A percentile compares a stretch with the other conserved stretches of the same genome.
Conservation (phyloP, 2,329 filamentous ascomycete species). For the Fusarium sororula region DNA sequence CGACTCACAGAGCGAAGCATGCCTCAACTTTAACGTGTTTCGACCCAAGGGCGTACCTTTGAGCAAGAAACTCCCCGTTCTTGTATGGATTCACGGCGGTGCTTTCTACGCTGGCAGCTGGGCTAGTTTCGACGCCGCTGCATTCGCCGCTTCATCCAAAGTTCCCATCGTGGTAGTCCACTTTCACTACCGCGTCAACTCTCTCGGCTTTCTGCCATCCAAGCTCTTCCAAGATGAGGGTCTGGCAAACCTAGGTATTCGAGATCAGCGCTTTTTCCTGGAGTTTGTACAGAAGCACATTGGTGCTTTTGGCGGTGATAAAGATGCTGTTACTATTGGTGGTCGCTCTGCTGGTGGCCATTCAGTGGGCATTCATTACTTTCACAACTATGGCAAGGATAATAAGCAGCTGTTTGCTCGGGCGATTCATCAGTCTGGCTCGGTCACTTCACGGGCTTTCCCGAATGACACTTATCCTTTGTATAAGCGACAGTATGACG, state of each 20-base stretch:
- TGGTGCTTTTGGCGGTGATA: slow-evolving; percentile 62
- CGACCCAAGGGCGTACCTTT: slow-evolving; percentile 47
- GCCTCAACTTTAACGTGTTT: slow-evolving; percentile 54
- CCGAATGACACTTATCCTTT: slow-evolving; percentile 47
- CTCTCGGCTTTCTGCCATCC: slow-evolving; percentile 56
- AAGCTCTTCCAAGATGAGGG: slow-evolving; percentile 48
- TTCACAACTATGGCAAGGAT: slow-evolving; percentile 49
- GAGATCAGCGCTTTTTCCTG: slow-evolving; percentile 62
- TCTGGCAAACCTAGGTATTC: slow-evolving; percentile 61
- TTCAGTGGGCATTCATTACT: slow-evolving; percentile 51
- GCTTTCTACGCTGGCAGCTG: slow-evolving; percentile 48
- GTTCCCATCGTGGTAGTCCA: slow-evolving; percentile 55
- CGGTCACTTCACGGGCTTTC: slow-evolving; percentile 49
- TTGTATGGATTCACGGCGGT: slow-evolving; percentile 54
- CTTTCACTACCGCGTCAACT: slow-evolving; percentile 54
- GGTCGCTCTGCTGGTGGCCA: slow-evolving; percentile 63
- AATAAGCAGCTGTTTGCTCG: slow-evolving; percentile 45
- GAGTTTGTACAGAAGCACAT: slow-evolving; percentile 65
- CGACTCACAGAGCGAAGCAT: slow-evolving; percentile 46
- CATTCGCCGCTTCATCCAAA: slow-evolving; percentile 44
- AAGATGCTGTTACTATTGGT: slow-evolving; percentile 60
- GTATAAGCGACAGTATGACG: slow-evolving; percentile 46
- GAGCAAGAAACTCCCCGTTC: slow-evolving; percentile 48
- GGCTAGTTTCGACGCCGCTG: slow-evolving; percentile 48
- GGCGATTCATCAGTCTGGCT: slow-evolving; percentile 50